Conservation (phyloP, 768 basidiomycete species). For the Suillus subalutaceus region DNA sequence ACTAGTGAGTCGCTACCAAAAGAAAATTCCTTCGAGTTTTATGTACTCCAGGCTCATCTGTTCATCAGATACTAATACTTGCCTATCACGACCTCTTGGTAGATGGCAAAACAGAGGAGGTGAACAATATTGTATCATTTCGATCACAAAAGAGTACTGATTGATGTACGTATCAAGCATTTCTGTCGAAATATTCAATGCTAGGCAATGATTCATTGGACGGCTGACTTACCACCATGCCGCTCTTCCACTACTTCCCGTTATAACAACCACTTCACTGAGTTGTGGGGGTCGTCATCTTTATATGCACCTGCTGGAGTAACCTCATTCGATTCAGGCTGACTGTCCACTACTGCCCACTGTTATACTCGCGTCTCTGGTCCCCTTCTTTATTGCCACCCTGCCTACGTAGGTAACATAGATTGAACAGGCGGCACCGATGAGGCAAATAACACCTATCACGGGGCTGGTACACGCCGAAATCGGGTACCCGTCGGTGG, state of each 20-base stretch:
- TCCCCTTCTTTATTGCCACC: not conserved
- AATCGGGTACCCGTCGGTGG: not conserved
- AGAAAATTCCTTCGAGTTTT: not conserved
- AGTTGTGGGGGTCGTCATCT: not conserved
- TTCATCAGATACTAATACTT: not conserved
- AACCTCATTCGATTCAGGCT: not conserved
- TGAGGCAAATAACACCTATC: rapidly evolving
- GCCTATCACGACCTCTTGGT: not conserved
- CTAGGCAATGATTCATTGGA: not conserved
- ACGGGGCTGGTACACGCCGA: too few relatives aligned
- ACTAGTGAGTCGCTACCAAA: too few relatives aligned
- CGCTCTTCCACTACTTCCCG: not conserved
- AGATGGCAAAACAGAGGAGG: too few relatives aligned
- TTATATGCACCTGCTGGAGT: not conserved
- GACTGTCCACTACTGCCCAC: not conserved
- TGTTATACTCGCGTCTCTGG: not conserved
- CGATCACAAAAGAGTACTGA: too few relatives aligned
- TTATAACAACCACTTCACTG: not conserved
- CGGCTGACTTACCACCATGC: not conserved
- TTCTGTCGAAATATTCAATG: not conserved
- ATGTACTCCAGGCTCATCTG: too few relatives aligned
- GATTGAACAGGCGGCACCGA: not conserved
- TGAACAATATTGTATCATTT: not conserved
- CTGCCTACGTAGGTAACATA: not conserved
- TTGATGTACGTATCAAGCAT: not conserved